Conservation (phyloP, 371 early-diverging fungal genomes). For the Zychaea mexicana region DNA sequence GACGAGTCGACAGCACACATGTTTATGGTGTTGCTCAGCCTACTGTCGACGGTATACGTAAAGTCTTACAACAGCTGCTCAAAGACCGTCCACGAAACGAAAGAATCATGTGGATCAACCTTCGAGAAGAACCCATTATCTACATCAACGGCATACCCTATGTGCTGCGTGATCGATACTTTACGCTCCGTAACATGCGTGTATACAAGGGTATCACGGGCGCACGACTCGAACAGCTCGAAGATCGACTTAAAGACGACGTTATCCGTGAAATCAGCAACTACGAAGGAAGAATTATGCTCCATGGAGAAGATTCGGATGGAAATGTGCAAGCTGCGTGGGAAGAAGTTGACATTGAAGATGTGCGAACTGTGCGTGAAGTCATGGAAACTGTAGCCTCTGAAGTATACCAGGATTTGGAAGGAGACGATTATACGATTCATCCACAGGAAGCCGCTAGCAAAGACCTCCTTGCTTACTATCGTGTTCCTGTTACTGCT, state of each 20-base stretch:
- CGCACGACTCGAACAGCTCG: slow-evolving; percentile 69
- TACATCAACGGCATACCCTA: slow-evolving; percentile 78
- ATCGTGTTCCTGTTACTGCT: slow-evolving; percentile 68
- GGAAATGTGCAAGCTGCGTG: slow-evolving; percentile 56
- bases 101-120: slow-evolving; percentile 69
- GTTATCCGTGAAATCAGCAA: slow-evolving; percentile 58
- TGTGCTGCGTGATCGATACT: slow-evolving; percentile 70
- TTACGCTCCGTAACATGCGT: slow-evolving; percentile 68
- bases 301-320: slow-evolving; percentile 64
- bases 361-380: slow-evolving; percentile 60
- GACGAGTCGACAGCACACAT: slow-evolving; percentile 43
- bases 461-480: slow-evolving; percentile 27
- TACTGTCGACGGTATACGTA: slow-evolving; percentile 63
- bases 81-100: slow-evolving; percentile 26
- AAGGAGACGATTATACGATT: slow-evolving; percentile 7
- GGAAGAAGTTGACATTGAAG: slow-evolving; percentile 59
- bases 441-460: background rate
- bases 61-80: slow-evolving; percentile 41
- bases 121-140: slow-evolving; percentile 78
- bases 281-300: slow-evolving; percentile 59
- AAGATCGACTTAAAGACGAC: slow-evolving; percentile 69
- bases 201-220: slow-evolving; percentile 73
- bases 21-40: slow-evolving; percentile 77
- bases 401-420: slow-evolving; percentile 24
- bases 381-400: slow-evolving; percentile 47